Conservation (phyloP, 441 rosid genomes). For the Gossypium laxum region DNA sequence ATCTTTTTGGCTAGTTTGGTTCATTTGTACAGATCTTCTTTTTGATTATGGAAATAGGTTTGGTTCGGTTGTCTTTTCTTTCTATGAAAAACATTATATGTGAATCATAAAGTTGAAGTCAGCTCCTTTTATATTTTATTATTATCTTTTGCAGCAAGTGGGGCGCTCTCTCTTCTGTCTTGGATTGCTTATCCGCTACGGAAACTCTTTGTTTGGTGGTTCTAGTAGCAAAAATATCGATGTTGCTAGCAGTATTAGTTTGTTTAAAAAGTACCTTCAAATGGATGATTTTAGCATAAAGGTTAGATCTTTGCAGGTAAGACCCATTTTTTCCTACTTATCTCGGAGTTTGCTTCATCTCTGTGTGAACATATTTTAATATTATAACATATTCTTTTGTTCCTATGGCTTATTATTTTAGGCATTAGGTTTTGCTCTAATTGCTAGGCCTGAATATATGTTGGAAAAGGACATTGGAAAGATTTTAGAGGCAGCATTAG, state of each 20-base stretch:
- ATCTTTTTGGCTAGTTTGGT: not conserved
- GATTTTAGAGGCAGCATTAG: slow-evolving; percentile 71
- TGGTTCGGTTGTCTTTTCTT: not conserved
- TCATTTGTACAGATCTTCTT: not conserved
- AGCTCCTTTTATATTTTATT: slow-evolving; percentile 8
- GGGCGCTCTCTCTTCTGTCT: slow-evolving; percentile 95
- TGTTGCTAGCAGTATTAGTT: slow-evolving; percentile 47
- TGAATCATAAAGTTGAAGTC: not conserved
- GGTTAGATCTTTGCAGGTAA: slow-evolving; percentile 94
- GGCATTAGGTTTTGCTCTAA: slow-evolving; percentile 93
- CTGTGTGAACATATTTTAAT: slow-evolving; percentile 12
- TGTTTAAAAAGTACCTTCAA: slow-evolving; percentile 69
- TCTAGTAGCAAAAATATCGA: slow-evolving; percentile 45
- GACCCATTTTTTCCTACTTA: slow-evolving; percentile 13
- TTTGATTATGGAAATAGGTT: not conserved
- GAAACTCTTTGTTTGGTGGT: slow-evolving; percentile 55
- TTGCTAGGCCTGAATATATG: slow-evolving; percentile 93
- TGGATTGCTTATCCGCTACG: slow-evolving; percentile 94
- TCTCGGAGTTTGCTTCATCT: not conserved
- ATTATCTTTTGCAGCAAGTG: slow-evolving; percentile 44
- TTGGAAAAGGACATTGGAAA: slow-evolving; percentile 85
- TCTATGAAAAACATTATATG: not conserved
- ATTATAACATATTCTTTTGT: slow-evolving; percentile 13
- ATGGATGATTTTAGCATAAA: slow-evolving; percentile 73
- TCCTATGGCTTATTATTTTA: slow-evolving; percentile 26